Conservation (phyloP, 1,139 yeast genomes). For the Suhomyces taliae region DNA sequence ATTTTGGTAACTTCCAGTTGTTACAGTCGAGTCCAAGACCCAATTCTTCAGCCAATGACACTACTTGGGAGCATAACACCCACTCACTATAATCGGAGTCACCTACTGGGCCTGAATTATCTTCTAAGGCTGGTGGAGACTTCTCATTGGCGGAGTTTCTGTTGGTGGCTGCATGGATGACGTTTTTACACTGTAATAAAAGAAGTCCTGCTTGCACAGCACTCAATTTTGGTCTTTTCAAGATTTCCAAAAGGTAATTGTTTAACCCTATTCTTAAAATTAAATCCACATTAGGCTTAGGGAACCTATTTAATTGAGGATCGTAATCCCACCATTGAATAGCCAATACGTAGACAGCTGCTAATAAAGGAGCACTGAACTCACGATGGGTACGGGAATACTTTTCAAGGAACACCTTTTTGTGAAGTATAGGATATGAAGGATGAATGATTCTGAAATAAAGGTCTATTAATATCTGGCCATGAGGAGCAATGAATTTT, state of each 20-base stretch:
- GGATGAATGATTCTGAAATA: constrained; percentile 79
- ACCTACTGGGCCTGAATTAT: constrained; percentile 8
- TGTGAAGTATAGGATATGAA: constrained; percentile 73
- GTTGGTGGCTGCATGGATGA: constrained; percentile 18
- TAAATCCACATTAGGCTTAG: constrained; percentile 62
- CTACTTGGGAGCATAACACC: constrained; percentile 84
- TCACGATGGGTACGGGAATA: constrained; percentile 76
- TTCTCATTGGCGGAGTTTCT: constrained; percentile 1
- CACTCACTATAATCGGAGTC: constrained; percentile 69
- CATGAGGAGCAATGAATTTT: constrained; percentile 73
- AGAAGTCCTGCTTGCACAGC: constrained; percentile 79
- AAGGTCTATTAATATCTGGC: constrained; percentile 66
- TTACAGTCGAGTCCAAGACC: constrained; percentile 86
- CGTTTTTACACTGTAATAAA: constrained; percentile 62
- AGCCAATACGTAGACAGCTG: constrained; percentile 73
- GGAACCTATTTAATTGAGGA: constrained; percentile 60
- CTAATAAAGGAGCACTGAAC: constrained; percentile 72
- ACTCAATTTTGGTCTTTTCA: constrained; percentile 73
- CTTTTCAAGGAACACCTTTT: constrained; percentile 73
- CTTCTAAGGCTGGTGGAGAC: neutral
- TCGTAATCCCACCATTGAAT: constrained; percentile 86
- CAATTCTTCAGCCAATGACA: constrained; percentile 79
- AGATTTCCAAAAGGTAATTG: constrained; percentile 63
- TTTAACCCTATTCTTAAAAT: constrained; percentile 52
- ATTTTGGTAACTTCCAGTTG: constrained; percentile 84